Base-by-base conservation (phyloP, 1,284 basidiomycete genomes). In the Schizopora paradoxa region DNA sequence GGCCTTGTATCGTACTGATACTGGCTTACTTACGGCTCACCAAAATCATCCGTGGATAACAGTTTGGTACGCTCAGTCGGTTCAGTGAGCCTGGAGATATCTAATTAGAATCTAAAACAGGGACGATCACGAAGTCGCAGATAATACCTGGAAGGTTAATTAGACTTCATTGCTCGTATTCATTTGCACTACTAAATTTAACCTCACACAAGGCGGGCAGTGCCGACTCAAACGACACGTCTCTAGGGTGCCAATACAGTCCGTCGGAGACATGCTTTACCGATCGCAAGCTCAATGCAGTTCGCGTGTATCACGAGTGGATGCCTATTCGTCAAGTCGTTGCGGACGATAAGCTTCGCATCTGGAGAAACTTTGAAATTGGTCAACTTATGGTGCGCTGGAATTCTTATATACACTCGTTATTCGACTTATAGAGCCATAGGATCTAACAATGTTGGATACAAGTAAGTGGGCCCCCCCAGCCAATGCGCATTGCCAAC, bases 261-360 rank as follows among this genome's bases (percentile, higher is more conserved):
- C 50, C 52, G 11, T 51, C 50, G 22, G 46, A 47, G 16, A 35
- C 35, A 37, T 45, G 27, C 38, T 63, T 66, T 56, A 59, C 59
- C 23, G 61, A 66, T 40, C 55, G 67, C 35, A 66, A 65, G 49
- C 55, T 60, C 2, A 58, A 61, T 40, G 67, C 66, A 5, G 61
- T 67, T 18, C 59, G 64, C 16, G 65, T 65, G 0, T 69, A 67
- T 55, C 64, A 63, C 52, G 65, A 66, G 47, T 67, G 66, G 64
- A 61, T 68, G 53, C 66, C 67, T 21, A 69, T 69, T 39, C 61
- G 63, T 16, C 64, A 66, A 47, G 64, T 68, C 22, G 64, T 65
- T 27, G 59, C 62, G 5, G 62, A 62, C 25, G 66, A 69, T 45
- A 56, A 59, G 39, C 58, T 66, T 8, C 57, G 67, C 10, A 68